These are phyloP conservation scores for Ophiostoma piceae DNA, from an alignment of 2,329 filamentous ascomycete species.

Conservation along the genomic window DNA sequence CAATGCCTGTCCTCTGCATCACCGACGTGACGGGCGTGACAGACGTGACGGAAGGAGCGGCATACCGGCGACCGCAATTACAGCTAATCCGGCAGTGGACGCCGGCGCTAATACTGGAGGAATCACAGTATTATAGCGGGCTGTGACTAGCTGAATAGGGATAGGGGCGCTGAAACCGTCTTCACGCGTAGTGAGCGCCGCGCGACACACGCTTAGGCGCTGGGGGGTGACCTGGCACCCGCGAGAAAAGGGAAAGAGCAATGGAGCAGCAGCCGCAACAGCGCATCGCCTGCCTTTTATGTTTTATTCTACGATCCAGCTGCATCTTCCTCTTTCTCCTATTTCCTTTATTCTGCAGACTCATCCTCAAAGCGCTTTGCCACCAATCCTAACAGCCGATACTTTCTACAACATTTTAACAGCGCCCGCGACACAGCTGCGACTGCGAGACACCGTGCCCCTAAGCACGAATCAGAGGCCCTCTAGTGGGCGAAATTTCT, in stretches of 20 bases:
- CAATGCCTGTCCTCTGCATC: background rate
- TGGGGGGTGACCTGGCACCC: background rate
- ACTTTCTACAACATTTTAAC: background rate
- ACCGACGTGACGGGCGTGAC: background rate
- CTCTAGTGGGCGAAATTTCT: slow-evolving; percentile 19
- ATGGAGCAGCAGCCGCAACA: background rate
- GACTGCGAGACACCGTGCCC: slow-evolving; percentile 5
- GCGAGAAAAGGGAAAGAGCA: slow-evolving; percentile 13
- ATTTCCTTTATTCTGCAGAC: background rate
- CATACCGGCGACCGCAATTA: slow-evolving; percentile 21
- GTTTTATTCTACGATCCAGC: background rate
- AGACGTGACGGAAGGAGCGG: background rate
- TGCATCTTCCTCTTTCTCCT: background rate
- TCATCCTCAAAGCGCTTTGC: background rate
- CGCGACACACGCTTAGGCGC: slow-evolving; percentile 8
- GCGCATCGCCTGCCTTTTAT: background rate
- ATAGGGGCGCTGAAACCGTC: background rate
- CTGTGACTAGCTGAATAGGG: background rate
- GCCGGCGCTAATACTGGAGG: slow-evolving; percentile 5
- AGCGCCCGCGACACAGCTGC: background rate
- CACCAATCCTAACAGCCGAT: background rate
- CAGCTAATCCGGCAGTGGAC: slow-evolving; percentile 19
- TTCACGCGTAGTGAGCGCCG: slow-evolving; percentile 17
- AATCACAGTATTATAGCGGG: slow-evolving; percentile 13
- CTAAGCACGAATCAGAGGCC: slow-evolving; percentile 14